Conservation (phyloP, 2,329 filamentous ascomycete species). For the Claviceps arundinis region DNA sequence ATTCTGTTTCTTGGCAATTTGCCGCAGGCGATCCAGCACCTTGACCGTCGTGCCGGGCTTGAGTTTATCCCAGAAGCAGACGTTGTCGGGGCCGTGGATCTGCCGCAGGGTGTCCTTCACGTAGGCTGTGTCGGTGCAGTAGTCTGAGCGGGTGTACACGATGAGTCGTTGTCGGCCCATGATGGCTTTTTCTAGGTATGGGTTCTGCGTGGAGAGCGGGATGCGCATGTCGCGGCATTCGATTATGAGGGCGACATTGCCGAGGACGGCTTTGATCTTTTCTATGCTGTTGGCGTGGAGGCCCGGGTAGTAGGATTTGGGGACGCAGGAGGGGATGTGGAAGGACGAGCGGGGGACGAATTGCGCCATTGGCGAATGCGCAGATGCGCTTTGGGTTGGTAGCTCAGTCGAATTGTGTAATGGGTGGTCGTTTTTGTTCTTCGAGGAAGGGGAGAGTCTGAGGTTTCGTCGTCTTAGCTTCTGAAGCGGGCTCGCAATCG, state of each 20-base stretch:
- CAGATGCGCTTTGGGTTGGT: not conserved
- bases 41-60: constrained; percentile 18
- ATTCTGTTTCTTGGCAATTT: constrained; percentile 22
- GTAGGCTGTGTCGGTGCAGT: constrained; percentile 34
- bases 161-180: constrained; percentile 62
- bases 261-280: constrained; percentile 71
- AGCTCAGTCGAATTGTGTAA: not conserved
- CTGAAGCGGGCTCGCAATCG: too few species aligned
- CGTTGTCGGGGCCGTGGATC: constrained; percentile 18
- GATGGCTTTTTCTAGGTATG: constrained; percentile 68
- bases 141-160: constrained; percentile 83
- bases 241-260: constrained; percentile 73
- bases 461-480: too few species aligned
- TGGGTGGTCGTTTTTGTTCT: not conserved
- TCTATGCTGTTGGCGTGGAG: constrained; percentile 74
- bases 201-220: constrained; percentile 80
- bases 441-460: too few species aligned
- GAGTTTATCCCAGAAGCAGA: constrained; percentile 32
- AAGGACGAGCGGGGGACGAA: constrained; percentile 69
- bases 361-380: constrained; percentile 14
- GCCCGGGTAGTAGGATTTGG: constrained; percentile 85
- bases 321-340: constrained; percentile 57
- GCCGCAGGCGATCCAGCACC: constrained; percentile 26
- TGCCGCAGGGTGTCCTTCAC: constrained; percentile 17
- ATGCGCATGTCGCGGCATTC: constrained; percentile 92